These are phyloP conservation scores for Epichloe elymi DNA, from an alignment of 2,329 filamentous ascomycete genomes.

Conservation along the genomic window DNA sequence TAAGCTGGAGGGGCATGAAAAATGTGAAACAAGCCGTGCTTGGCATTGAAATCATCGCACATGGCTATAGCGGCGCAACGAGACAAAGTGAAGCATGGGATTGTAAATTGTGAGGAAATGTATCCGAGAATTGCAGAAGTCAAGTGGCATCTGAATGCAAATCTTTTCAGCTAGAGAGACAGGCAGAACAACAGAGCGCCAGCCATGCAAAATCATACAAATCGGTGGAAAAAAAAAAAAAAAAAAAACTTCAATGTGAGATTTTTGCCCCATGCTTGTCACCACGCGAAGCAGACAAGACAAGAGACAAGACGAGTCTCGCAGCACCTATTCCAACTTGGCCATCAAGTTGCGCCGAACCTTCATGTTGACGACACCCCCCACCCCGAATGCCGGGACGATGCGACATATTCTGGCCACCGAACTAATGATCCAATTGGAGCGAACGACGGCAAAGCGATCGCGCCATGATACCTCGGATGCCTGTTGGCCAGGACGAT, in stretches of 20 bases:
- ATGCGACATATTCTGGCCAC: slow-evolving; percentile 71
- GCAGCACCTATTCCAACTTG: slow-evolving; percentile 28
- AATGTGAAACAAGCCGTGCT: neutral
- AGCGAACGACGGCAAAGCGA: slow-evolving; percentile 52
- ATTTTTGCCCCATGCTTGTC: neutral
- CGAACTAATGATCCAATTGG: slow-evolving; percentile 64
- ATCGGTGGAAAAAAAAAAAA: too few relatives aligned
- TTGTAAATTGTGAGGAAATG: too few relatives aligned
- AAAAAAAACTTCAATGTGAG: neutral
- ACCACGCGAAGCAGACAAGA: neutral
- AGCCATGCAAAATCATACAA: neutral
- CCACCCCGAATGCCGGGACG: slow-evolving; percentile 82
- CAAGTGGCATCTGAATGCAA: neutral
- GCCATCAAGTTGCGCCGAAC: slow-evolving; percentile 56
- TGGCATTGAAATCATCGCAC: too few relatives aligned
- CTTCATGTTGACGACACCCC: slow-evolving; percentile 67
- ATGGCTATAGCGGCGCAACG: too few relatives aligned
- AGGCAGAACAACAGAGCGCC: neutral
- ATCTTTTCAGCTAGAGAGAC: neutral
- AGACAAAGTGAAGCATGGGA: too few relatives aligned
- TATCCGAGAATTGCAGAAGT: neutral
- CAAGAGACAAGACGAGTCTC: neutral
- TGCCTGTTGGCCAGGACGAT: slow-evolving; percentile 37
- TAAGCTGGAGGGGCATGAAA: neutral
- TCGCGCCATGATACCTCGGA: slow-evolving; percentile 33